Conservation (phyloP, 2,329 filamentous ascomycete genomes). For the Sclerotinia minor region DNA sequence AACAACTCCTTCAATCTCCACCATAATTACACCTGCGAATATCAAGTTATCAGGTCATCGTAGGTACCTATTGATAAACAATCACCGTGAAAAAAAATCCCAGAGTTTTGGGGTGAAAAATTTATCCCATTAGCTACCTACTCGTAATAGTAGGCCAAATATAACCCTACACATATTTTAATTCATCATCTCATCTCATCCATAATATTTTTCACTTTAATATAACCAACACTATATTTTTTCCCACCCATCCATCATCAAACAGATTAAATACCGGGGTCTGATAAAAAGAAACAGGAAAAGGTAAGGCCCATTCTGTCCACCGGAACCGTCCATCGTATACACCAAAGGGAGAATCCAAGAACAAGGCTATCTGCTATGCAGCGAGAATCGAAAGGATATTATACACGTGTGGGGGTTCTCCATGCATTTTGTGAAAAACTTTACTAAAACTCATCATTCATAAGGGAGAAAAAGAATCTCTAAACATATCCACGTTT, state of each 20-base stretch:
- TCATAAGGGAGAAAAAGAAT: conserved; percentile 1
- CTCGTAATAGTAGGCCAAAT: neutral
- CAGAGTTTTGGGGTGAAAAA: no score
- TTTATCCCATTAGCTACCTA: neutral
- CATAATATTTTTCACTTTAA: neutral
- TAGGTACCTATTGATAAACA: neutral
- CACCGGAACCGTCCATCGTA: conserved; percentile 11
- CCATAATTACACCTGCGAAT: no score
- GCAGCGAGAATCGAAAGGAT: conserved; percentile 21
- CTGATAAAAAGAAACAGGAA: conserved; percentile 1
- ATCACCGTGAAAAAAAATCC: neutral
- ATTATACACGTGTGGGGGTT: conserved; percentile 24
- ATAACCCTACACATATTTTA: neutral
- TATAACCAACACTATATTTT: conserved; percentile 8
- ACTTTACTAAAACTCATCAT: conserved; percentile 23
- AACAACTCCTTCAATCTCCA: no score
- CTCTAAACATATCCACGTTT: neutral
- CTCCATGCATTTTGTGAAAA: conserved; percentile 16
- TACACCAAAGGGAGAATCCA: conserved; percentile 20
- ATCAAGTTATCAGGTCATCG: no score
- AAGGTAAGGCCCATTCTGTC: neutral
- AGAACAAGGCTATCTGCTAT: conserved; percentile 22
- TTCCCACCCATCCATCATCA: neutral
- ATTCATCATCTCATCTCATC: neutral
- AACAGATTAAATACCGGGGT: conserved; percentile 8